These are phyloP conservation scores for Aspergillus fumigatiaffinis DNA, from an alignment of 2,329 filamentous ascomycete species.

Conservation along the genomic window DNA sequence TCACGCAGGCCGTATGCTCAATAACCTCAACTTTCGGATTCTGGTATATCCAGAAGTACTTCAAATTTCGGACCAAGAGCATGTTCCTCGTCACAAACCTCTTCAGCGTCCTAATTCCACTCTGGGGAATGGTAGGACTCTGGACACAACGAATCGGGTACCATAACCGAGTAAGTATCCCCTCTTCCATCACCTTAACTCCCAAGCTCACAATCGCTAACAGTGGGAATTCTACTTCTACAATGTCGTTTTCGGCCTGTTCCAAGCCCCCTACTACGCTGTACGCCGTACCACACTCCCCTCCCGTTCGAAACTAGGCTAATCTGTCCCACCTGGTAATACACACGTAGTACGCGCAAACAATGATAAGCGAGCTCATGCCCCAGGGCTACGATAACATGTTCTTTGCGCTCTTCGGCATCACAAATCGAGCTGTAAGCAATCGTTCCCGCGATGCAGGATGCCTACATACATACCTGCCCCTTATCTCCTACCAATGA, in stretches of 20 bases:
- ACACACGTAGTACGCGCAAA: slow-evolving; percentile 35
- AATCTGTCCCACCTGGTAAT: background rate
- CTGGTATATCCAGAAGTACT: slow-evolving; percentile 42
- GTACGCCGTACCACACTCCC: slow-evolving; percentile 13
- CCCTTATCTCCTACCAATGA: background rate
- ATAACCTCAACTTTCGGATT: slow-evolving; percentile 40
- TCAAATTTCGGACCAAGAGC: slow-evolving; percentile 37
- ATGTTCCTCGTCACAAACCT: slow-evolving; percentile 43
- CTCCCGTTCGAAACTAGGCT: background rate
- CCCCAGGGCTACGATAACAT: slow-evolving; percentile 43
- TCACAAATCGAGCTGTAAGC: slow-evolving; percentile 42
- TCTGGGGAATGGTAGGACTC: slow-evolving; percentile 42
- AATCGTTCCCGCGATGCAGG: background rate
- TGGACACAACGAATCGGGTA: slow-evolving; percentile 40
- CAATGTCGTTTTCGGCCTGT: slow-evolving; percentile 41
- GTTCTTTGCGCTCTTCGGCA: slow-evolving; percentile 44
- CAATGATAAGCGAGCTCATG: slow-evolving; percentile 44
- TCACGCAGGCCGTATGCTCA: slow-evolving; percentile 37
- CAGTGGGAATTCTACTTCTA: slow-evolving; percentile 44
- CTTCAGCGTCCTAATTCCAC: slow-evolving; percentile 39
- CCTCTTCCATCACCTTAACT: background rate
- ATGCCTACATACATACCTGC: background rate
- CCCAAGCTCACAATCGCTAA: slow-evolving; percentile 2
- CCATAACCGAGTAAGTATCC: slow-evolving; percentile 30
- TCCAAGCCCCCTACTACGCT: slow-evolving; percentile 43